Conservation (phyloP, 192 early-diverging fungal genomes). For the Coemansia sp. region DNA sequence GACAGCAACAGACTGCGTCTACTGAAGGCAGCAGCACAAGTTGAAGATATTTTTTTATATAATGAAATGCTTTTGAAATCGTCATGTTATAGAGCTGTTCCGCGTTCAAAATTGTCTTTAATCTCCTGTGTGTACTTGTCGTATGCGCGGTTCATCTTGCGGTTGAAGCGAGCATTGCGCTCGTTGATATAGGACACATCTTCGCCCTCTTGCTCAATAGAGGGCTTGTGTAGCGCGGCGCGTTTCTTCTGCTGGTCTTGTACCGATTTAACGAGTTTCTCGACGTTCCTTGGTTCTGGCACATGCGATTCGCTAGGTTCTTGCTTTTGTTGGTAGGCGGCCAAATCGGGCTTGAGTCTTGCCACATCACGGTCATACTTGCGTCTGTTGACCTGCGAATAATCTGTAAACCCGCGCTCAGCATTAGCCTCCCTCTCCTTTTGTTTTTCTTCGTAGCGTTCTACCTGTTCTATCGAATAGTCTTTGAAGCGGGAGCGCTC, state of each 20-base stretch:
- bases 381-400: slow-evolving; percentile 79
- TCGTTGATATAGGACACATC: slow-evolving; percentile 98
- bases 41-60: slow-evolving; percentile 1
- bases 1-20: slow-evolving; percentile 5
- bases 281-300: slow-evolving; percentile 66
- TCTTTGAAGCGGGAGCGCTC: slow-evolving; percentile 80
- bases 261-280: slow-evolving; percentile 70
- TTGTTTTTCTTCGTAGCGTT: slow-evolving; percentile 75
- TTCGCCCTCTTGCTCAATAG: slow-evolving; percentile 69
- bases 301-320: slow-evolving; percentile 35
- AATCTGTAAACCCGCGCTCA: slow-evolving; percentile 85
- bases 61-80: not conserved
- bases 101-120: slow-evolving; percentile 82
- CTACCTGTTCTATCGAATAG: slow-evolving; percentile 85
- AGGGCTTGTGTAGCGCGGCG: slow-evolving; percentile 54
- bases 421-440: slow-evolving; percentile 49
- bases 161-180: slow-evolving; percentile 92
- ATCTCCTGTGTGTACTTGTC: slow-evolving; percentile 96
- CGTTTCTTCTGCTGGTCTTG: slow-evolving; percentile 73
- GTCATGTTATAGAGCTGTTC: slow-evolving; percentile 66
- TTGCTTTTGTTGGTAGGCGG: slow-evolving; percentile 66
- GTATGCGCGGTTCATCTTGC: slow-evolving; percentile 92
- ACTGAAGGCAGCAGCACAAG: not conserved
- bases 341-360: slow-evolving; percentile 84
- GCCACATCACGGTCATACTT: slow-evolving; percentile 82